These are phyloP conservation scores for Elaeis oleifera DNA, from an alignment of 202 grass and related monocot genomes.

Conservation along the genomic window DNA sequence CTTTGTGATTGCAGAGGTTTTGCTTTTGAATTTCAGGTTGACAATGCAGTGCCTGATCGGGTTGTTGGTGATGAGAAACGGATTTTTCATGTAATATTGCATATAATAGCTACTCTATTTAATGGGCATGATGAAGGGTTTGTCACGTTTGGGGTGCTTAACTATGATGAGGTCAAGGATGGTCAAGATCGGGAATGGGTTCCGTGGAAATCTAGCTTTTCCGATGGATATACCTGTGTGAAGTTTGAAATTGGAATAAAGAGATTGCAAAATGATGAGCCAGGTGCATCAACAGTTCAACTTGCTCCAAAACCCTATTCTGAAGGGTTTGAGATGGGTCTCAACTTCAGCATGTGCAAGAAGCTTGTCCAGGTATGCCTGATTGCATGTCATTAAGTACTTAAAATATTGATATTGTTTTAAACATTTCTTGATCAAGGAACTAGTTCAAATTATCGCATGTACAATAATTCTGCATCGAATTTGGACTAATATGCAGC, in stretches of 20 bases:
- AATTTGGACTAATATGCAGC: no score
- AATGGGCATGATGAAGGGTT: slow-evolving; percentile 22
- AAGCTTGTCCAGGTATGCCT: slow-evolving; percentile 69
- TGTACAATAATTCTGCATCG: no score
- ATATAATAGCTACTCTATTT: slow-evolving; percentile 61
- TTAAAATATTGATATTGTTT: background rate
- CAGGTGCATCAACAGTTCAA: slow-evolving; percentile 6
- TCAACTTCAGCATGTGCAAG: slow-evolving; percentile 79
- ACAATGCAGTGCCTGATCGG: slow-evolving; percentile 37
- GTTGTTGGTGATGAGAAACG: slow-evolving; percentile 60
- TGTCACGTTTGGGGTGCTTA: slow-evolving; percentile 34
- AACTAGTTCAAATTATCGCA: no score
- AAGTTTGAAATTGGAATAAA: slow-evolving; percentile 54
- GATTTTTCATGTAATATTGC: slow-evolving; percentile 70
- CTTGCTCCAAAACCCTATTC: slow-evolving; percentile 21
- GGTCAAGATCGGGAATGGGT: slow-evolving; percentile 45
- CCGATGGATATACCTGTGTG: slow-evolving; percentile 33
- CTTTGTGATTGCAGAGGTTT: slow-evolving; percentile 61
- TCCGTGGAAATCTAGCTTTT: slow-evolving; percentile 50
- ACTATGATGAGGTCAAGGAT: slow-evolving; percentile 32
- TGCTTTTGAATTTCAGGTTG: slow-evolving; percentile 40
- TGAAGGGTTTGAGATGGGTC: slow-evolving; percentile 48
- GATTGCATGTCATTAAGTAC: background rate
- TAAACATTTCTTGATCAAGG: background rate
- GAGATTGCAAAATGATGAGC: slow-evolving; percentile 16